A percentile compares a stretch with the other conserved stretches of the same genome.
Evolutionary conservation across 2,329 filamentous ascomycete genomes (phyloP).

Genomic region (Arthrobotrys iridis): DNA sequence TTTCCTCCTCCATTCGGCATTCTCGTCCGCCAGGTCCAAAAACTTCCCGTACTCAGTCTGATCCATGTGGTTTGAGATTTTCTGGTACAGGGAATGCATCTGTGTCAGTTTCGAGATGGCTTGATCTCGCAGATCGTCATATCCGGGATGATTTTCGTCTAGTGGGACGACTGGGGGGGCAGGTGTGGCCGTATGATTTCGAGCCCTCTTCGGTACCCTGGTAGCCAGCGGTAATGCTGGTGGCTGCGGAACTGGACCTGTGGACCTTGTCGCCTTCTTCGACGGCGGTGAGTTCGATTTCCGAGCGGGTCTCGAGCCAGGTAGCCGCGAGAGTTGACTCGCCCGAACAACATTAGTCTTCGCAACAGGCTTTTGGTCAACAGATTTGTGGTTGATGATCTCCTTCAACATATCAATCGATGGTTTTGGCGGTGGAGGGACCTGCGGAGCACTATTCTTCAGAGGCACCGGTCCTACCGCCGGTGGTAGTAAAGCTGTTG

Average conservation of each 20-base stretch:
- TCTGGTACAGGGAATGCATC: slow-evolving; percentile 42
- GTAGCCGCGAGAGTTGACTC: slow-evolving; percentile 20
- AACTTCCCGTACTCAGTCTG: slow-evolving; percentile 39
- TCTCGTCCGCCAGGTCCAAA: slow-evolving; percentile 37
- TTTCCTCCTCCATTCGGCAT: slow-evolving; percentile 40
- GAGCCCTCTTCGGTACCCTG: neutral
- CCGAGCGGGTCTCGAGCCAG: neutral
- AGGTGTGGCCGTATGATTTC: slow-evolving; percentile 17
- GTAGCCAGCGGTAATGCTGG: neutral
- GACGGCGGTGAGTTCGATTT: slow-evolving; percentile 14
- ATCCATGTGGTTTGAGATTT: slow-evolving; percentile 11
- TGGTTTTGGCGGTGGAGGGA: slow-evolving; percentile 24
- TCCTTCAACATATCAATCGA: slow-evolving; percentile 40
- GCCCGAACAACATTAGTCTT: slow-evolving; percentile 28
- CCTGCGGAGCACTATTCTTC: neutral
- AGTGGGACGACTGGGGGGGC: slow-evolving; percentile 33
- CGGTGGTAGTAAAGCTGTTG: neutral
- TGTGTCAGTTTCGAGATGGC: slow-evolving; percentile 47
- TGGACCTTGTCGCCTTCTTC: slow-evolving; percentile 14
- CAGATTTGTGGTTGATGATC: slow-evolving; percentile 37
- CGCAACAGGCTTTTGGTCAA: too few relatives aligned
- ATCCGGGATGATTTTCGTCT: slow-evolving; percentile 51
- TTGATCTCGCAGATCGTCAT: slow-evolving; percentile 49
- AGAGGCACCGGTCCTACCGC: neutral
- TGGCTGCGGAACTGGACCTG: neutral